phyloP scores from a whole-genome alignment of 2,329 filamentous ascomycete genomes.

The Aspergillus udagawae region DNA sequence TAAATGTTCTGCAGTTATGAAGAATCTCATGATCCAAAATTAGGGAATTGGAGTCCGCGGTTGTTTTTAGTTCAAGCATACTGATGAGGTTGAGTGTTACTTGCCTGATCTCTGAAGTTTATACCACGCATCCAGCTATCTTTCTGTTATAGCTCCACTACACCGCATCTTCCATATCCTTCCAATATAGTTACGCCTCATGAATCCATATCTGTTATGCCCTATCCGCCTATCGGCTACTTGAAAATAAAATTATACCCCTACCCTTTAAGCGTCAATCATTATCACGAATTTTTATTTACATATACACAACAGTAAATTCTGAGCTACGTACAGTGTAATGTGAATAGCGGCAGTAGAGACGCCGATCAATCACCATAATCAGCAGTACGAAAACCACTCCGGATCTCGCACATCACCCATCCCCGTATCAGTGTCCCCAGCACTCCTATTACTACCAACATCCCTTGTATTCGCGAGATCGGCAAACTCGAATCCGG shows the following conservation, averaged over 20 bases:
- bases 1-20: slow-evolving; percentile 46
- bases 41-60: slow-evolving; percentile 12
- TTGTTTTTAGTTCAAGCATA: slow-evolving; percentile 3
- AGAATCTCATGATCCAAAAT: slow-evolving; percentile 17
- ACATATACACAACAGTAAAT: not conserved
- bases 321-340: not conserved
- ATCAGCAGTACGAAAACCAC: slow-evolving; percentile 15
- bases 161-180: slow-evolving; percentile 26
- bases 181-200: slow-evolving; percentile 35
- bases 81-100: not conserved
- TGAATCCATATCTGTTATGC: slow-evolving; percentile 31
- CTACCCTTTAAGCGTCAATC: not conserved
- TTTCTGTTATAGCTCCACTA: slow-evolving; percentile 12
- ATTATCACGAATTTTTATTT: not conserved
- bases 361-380: not conserved
- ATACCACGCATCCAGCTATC: slow-evolving; percentile 15
- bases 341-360: not conserved
- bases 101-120: slow-evolving; percentile 10
- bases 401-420: slow-evolving; percentile 7
- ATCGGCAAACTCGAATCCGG: slow-evolving; percentile 32
- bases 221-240: not conserved
- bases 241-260: not conserved
- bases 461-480: slow-evolving; percentile 10
- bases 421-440: slow-evolving; percentile 4
- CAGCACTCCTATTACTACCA: slow-evolving; percentile 1